Conservation (phyloP, 129 eudicot genomes). For the Helianthus annuus region HanXRQr2.0-SUNRISE NC_035435.2:136443412-136443911, state of each 20-base stretch:
- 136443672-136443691: constrained; percentile 8
- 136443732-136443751: constrained; percentile 73
- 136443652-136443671: constrained; percentile 11
- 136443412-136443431: no score
- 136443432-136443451: no score
- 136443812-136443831: background rate
- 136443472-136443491: background rate
- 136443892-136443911: background rate
- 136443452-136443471: background rate
- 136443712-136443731: constrained; percentile 67
- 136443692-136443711: constrained; percentile 57
- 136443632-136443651: constrained; percentile 1
- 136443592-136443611: constrained; percentile 6
- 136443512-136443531: background rate
- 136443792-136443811: background rate
- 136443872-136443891: background rate
- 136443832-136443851: background rate
- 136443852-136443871: background rate
- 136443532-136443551: background rate
- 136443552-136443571: constrained; percentile 16
- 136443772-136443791: constrained; percentile 3
- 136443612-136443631: constrained; percentile 18
- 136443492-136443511: background rate
- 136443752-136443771: constrained; percentile 26
- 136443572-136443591: constrained; percentile 13